Percentiles rank a stretch among this genome's conserved stretches.
These are phyloP conservation scores for Fonsecaea erecta DNA, from an alignment of 2,329 filamentous ascomycete genomes.

Conservation along the genomic window DNA sequence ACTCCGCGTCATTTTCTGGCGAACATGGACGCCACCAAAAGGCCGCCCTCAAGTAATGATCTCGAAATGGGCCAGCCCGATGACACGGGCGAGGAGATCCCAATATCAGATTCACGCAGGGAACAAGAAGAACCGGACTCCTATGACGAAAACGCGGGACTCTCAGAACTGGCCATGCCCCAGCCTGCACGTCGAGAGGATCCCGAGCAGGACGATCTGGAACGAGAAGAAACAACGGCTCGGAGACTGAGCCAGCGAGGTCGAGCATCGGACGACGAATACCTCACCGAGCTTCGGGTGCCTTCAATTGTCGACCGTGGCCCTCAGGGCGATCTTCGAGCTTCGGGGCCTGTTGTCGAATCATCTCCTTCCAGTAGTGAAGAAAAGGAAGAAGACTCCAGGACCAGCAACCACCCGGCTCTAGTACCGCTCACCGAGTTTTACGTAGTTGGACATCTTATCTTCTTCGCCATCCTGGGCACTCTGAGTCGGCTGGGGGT, in stretches of 20 bases:
- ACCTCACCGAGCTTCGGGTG: conserved; percentile 9
- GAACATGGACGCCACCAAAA: neutral
- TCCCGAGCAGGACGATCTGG: conserved; percentile 3
- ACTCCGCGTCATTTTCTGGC: neutral
- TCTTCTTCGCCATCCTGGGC: conserved; percentile 79
- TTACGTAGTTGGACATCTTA: conserved; percentile 71
- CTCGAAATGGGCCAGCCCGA: neutral
- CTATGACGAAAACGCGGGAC: neutral
- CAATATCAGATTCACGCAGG: neutral
- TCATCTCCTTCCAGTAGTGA: neutral
- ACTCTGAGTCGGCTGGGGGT: conserved; percentile 78
- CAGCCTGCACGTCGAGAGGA: conserved; percentile 3
- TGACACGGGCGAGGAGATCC: neutral
- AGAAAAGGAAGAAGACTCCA: neutral
- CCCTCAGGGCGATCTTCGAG: neutral
- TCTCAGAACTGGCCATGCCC: conserved; percentile 15
- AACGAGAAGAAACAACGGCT: neutral
- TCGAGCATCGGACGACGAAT: neutral
- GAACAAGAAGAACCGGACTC: neutral
- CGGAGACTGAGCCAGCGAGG: neutral
- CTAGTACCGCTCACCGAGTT: conserved; percentile 8
- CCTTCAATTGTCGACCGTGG: neutral
- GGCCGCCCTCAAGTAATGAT: neutral
- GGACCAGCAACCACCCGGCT: neutral
- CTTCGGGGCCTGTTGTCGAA: neutral